phyloP scores from a whole-genome alignment of 257 asterid genomes.

The Solanum sejunctum region DNA sequence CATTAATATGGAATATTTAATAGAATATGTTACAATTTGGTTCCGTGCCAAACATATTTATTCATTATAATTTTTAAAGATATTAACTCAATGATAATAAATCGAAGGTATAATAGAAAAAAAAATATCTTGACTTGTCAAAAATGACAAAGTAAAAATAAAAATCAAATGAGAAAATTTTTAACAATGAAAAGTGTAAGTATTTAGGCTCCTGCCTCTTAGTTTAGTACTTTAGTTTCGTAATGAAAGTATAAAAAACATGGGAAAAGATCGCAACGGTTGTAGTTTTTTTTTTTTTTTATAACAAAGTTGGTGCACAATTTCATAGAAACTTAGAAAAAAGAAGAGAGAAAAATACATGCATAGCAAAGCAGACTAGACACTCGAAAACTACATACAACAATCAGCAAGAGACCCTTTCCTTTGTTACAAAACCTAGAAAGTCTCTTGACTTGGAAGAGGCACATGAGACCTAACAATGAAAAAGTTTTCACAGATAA shows the following conservation, averaged over 20 bases:
- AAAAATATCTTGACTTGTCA: too few relatives aligned
- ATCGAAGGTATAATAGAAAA: too few relatives aligned
- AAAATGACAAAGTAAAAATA: too few relatives aligned
- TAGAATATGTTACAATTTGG: too few relatives aligned
- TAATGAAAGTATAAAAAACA: background rate
- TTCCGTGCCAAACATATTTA: too few relatives aligned
- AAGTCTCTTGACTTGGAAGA: conserved; percentile 27
- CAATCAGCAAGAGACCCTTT: background rate
- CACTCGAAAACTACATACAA: background rate
- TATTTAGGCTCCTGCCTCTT: background rate
- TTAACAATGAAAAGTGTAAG: too few relatives aligned
- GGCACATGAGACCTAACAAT: conserved; percentile 49
- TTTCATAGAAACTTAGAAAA: background rate
- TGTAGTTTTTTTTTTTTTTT: background rate
- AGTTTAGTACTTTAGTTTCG: background rate
- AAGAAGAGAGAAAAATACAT: background rate
- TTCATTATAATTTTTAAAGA: too few relatives aligned
- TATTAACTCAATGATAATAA: too few relatives aligned
- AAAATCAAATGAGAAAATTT: too few relatives aligned
- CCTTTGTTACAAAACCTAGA: conserved; percentile 1
- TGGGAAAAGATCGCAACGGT: background rate
- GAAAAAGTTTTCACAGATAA: conserved; percentile 65
- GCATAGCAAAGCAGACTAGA: background rate
- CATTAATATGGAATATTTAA: background rate
- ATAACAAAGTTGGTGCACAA: background rate